A percentile compares a stretch with the other conserved stretches of the same genome.
phyloP scores from a whole-genome alignment of 2,329 filamentous ascomycete genomes.

The Colletotrichum ledebouriae region DNA sequence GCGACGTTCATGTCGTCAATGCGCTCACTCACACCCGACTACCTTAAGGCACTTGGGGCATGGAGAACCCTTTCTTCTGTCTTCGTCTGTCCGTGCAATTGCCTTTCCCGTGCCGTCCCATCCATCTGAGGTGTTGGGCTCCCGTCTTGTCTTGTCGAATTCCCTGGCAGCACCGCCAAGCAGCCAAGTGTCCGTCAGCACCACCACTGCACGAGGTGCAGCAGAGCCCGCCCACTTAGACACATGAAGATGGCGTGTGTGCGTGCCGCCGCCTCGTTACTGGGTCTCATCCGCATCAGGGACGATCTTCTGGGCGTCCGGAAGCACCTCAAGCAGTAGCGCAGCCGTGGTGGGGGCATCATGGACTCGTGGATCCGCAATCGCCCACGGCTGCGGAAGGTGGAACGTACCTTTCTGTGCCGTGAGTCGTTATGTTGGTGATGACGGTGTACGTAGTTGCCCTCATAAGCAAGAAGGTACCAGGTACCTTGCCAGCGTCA shows the following conservation, averaged over 20 bases:
- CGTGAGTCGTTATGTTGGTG: too few species aligned
- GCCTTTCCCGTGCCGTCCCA: slow-evolving; percentile 9
- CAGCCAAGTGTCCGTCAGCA: slow-evolving; percentile 18
- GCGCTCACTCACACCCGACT: neutral
- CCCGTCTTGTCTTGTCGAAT: slow-evolving; percentile 13
- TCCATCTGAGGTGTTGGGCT: slow-evolving; percentile 4
- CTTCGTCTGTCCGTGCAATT: slow-evolving; percentile 19
- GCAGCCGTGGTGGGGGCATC: neutral
- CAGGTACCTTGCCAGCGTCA: neutral
- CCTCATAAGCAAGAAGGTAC: neutral
- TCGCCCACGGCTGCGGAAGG: too few species aligned
- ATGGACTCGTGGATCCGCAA: neutral
- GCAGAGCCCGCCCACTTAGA: neutral
- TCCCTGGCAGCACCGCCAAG: slow-evolving; percentile 25
- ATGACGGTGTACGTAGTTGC: too few species aligned
- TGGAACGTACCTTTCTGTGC: too few species aligned
- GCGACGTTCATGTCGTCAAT: neutral
- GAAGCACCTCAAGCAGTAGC: slow-evolving; percentile 25
- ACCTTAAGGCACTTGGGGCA: too few species aligned
- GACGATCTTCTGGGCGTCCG: slow-evolving; percentile 18
- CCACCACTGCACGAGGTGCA: slow-evolving; percentile 11
- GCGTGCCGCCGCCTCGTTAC: too few species aligned
- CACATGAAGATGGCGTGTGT: neutral
- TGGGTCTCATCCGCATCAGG: slow-evolving; percentile 4
- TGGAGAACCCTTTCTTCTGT: neutral